phyloP scores from a whole-genome alignment of 208 protist genomes.

The Wallacemonas sp. region DNA sequence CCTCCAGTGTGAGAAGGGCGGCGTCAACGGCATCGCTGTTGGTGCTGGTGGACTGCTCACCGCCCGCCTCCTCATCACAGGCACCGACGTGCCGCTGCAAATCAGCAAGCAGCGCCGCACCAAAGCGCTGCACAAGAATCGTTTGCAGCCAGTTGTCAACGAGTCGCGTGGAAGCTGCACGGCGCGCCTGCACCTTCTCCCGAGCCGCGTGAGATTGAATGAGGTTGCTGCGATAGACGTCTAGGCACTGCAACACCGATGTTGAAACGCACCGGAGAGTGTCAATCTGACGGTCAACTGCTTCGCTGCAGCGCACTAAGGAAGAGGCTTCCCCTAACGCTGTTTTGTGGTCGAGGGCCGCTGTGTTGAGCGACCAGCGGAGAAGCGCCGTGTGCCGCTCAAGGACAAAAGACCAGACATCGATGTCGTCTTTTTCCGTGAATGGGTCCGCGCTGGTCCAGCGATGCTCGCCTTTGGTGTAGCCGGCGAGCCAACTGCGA shows the following conservation, averaged over 20 bases:
- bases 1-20: constrained; percentile 26
- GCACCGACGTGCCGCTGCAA: constrained; percentile 16
- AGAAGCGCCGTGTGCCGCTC: constrained; percentile 68
- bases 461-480: constrained; percentile 45
- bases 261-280: constrained; percentile 18
- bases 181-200: constrained; percentile 30
- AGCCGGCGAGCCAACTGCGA: constrained; percentile 57
- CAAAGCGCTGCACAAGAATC: constrained; percentile 19
- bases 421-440: constrained; percentile 35
- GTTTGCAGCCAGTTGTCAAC: constrained; percentile 28
- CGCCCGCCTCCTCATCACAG: constrained; percentile 14
- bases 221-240: constrained; percentile 7
- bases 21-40: constrained; percentile 15
- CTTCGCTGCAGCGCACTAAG: not conserved
- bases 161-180: not conserved
- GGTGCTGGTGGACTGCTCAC: no score
- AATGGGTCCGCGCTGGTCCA: constrained; percentile 35
- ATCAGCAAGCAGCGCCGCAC: constrained; percentile 35
- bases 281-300: constrained; percentile 10
- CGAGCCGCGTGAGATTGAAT: constrained; percentile 7
- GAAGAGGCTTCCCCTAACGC: constrained; percentile 21
- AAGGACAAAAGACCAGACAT: constrained; percentile 79
- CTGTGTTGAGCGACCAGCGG: constrained; percentile 33
- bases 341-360: no score
- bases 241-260: constrained; percentile 22